A percentile compares a stretch with the other conserved stretches of the same genome.
These are phyloP conservation scores for Aspergillus sergii DNA, from an alignment of 2,329 filamentous ascomycete genomes.

Conservation along the genomic window DNA sequence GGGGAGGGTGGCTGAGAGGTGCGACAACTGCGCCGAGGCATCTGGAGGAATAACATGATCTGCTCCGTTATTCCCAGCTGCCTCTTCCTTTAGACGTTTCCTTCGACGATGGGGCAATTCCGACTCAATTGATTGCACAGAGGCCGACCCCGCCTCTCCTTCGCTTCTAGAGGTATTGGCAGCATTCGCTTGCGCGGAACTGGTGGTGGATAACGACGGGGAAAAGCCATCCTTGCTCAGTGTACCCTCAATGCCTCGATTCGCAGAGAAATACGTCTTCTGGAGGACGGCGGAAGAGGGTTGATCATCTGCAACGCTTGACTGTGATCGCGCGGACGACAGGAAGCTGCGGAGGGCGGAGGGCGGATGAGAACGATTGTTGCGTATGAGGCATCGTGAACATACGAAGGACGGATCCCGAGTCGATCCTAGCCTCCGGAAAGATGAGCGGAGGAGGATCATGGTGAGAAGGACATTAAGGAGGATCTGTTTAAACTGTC, in stretches of 20 bases:
- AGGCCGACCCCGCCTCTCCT: constrained; percentile 22
- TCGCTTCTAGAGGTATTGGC: constrained; percentile 19
- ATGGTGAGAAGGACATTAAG: constrained; percentile 28
- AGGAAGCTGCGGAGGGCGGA: constrained; percentile 34
- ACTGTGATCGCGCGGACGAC: constrained; percentile 33
- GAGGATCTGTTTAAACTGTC: constrained; percentile 4
- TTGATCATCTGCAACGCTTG: constrained; percentile 30
- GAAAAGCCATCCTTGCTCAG: constrained; percentile 27
- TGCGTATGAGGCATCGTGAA: constrained; percentile 36
- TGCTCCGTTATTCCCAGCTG: constrained; percentile 21
- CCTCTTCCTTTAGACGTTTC: constrained; percentile 44
- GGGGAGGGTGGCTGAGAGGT: constrained; percentile 59
- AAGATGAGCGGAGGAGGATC: constrained; percentile 41
- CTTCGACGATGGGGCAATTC: constrained; percentile 48
- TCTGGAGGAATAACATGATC: constrained; percentile 55
- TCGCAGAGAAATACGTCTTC: constrained; percentile 45
- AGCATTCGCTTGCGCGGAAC: constrained; percentile 19
- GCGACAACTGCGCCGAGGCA: constrained; percentile 63
- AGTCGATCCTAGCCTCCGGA: constrained; percentile 35
- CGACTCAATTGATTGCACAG: constrained; percentile 21
- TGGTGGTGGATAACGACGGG: constrained; percentile 29
- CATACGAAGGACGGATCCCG: constrained; percentile 36
- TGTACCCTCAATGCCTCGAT: constrained; percentile 27
- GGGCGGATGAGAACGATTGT: constrained; percentile 18
- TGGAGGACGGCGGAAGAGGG: constrained; percentile 31